Evolutionary conservation across 495 filamentous ascomycete genomes (phyloP), one percentile per base, ranked within the genome.

Genomic region (Penicillium arizonense): DNA sequence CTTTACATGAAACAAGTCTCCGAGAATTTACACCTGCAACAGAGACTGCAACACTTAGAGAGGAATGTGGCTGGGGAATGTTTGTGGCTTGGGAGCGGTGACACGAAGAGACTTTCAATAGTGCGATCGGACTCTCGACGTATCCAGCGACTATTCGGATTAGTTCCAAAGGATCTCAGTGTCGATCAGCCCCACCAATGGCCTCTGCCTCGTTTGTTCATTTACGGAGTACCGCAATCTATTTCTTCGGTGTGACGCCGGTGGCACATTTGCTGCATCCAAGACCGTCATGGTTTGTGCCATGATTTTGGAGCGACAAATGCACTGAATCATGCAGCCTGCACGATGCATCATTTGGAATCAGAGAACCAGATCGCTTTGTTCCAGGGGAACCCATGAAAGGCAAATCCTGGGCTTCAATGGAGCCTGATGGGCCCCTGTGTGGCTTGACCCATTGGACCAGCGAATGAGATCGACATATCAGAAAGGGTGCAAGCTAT

Each of bases 401-500:
- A 32, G 12, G 10, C 13, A 14, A 34, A 47, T 3, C 43, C 3
- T 18, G 33, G 21, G 20, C 11, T 20, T 10, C 32, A 37, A 37
- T 37, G 16, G 8, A 30, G 28, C 28, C 21, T 5, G 18, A 45
- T 5, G 28, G 44, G 44, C 28, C 21, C 26, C 34, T 37, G 45
- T 13, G 11, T 35, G 33, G 45, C 40, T 13, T 43, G 23, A 14
- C 23, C 11, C 3, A 43, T 50, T 35, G 38, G 47, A 50, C 11
- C 9, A 13, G 28, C 48, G 30, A 34, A 50, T 43, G 4, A 23
- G 48, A 50, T 50, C 48, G 20, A 4, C 30, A 33, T n/a, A 3
- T 42, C n/a, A 42, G 48, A 50, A 43, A 28, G 30, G 38, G 44
- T 52, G 46, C 36, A 52, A 51, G 42, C 43, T 42, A 50, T 42